Evolutionary conservation across 805 yeast species (phyloP).

Genomic region (Saccharomycodes ludwigii): DNA sequence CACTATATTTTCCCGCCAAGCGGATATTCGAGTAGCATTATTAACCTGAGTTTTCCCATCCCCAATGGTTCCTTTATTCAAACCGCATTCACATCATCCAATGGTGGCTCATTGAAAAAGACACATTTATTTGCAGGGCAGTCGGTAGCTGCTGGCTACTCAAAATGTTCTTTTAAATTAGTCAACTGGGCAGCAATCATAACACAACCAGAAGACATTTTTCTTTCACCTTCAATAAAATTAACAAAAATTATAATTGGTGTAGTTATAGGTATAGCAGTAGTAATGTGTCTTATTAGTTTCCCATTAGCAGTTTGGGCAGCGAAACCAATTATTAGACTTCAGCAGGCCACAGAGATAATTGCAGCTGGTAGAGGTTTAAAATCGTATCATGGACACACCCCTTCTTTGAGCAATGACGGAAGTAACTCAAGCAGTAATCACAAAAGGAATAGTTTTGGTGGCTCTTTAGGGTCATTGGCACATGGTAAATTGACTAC

Average conservation of each 20-base stretch:
- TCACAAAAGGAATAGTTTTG: slow-evolving; percentile 4
- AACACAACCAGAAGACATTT: slow-evolving; percentile 46
- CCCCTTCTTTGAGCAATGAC: slow-evolving; percentile 1
- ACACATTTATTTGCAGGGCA: slow-evolving; percentile 25
- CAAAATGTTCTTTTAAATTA: slow-evolving; percentile 30
- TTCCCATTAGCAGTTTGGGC: slow-evolving; percentile 77
- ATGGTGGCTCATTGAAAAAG: slow-evolving; percentile 30
- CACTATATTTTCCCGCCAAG: slow-evolving; percentile 32
- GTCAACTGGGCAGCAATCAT: slow-evolving; percentile 65
- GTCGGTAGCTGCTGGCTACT: slow-evolving; percentile 45
- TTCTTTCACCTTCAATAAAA: slow-evolving; percentile 49
- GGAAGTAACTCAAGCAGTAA: slow-evolving; percentile 2
- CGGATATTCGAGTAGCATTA: slow-evolving; percentile 9
- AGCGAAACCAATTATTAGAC: slow-evolving; percentile 66
- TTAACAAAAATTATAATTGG: slow-evolving; percentile 63
- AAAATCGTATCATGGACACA: slow-evolving; percentile 14
- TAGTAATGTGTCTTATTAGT: slow-evolving; percentile 59
- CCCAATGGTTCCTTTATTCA: slow-evolving; percentile 22
- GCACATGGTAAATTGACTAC: background rate
- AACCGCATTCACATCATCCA: slow-evolving; percentile 24
- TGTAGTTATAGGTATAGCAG: slow-evolving; percentile 68
- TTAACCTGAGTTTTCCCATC: slow-evolving; percentile 17
- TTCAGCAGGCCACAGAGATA: slow-evolving; percentile 70
- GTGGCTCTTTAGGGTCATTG: background rate
- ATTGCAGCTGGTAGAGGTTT: slow-evolving; percentile 31